Base-by-base conservation (phyloP, 306 rosid species). In the Quercus gilva region DNA sequence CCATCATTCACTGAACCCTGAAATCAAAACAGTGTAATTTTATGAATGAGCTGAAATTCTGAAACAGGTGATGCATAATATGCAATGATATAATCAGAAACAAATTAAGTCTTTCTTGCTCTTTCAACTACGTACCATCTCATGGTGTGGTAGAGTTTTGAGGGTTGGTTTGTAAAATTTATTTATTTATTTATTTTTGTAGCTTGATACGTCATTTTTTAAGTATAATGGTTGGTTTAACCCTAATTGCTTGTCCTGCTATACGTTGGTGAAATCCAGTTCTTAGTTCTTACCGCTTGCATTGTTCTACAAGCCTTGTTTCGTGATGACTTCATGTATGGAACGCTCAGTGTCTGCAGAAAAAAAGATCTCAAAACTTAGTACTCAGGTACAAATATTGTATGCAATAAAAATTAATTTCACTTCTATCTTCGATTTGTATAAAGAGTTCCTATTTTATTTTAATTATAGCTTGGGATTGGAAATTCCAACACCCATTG, bases 311-410 rank as follows among this genome's bases (percentile, higher is more conserved):
- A 74, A 73, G 79, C 37, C 71, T 85, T 89, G 79, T 84, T 86
- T 76, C 87, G 83, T 0, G 90, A 83, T 53, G 90, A 79, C 81
- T 89, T 94, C 98, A 90, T 92, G 84, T 94, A 94, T 25, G 98
- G 98, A 67, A 92, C 96, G 87, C 98, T 94, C 23, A 94, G 72
- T 10, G 98, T 91, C 98, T 94, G 97, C 79, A 81, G 43, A 68
- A 57, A 49, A 51, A 4, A 52, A 35, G n/a, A 23, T 5, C 56
- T 25, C 41, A 71, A 13, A 43, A 71, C 7, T 43, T 25, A 45
- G 33, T 71, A 18, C 9, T 33, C 15, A 67, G 33, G 25, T 15
- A 33, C 23, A 19, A 14, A 31, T 23, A 18, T 1, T n/a, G 45
- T 33, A n/a, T 35, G 52, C 52, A 31, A 35, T 35, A 8, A 68